A percentile compares a stretch with the other conserved stretches of the same genome.
Conservation (phyloP, 164 flowering plant genomes). For the grape (Vitis vinifera) region ASM3070453v1 NC_081807.1:4343001-4343500, state of each 20-base stretch:
- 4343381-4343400: constrained; percentile 87
- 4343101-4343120: constrained; percentile 56
- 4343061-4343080: not conserved
- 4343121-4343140: constrained; percentile 71
- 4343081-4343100: not conserved
- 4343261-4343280: constrained; percentile 86
- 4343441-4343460: constrained; percentile 83
- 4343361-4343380: not conserved
- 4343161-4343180: constrained; percentile 81
- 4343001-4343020: not conserved
- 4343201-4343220: constrained; percentile 89
- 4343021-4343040: not conserved
- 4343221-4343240: constrained; percentile 77
- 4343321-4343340: not conserved
- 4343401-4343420: constrained; percentile 76
- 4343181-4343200: constrained; percentile 87
- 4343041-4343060: not conserved
- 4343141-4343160: constrained; percentile 84
- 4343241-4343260: constrained; percentile 71
- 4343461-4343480: constrained; percentile 80
- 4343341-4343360: not conserved
- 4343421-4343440: constrained; percentile 74
- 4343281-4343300: constrained; percentile 97
- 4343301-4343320: constrained; percentile 60
- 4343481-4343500: constrained; percentile 71